These are phyloP conservation scores for Aspergillus pseudoviridinutans DNA, from an alignment of 2,329 filamentous ascomycete genomes.

Conservation along the genomic window DNA sequence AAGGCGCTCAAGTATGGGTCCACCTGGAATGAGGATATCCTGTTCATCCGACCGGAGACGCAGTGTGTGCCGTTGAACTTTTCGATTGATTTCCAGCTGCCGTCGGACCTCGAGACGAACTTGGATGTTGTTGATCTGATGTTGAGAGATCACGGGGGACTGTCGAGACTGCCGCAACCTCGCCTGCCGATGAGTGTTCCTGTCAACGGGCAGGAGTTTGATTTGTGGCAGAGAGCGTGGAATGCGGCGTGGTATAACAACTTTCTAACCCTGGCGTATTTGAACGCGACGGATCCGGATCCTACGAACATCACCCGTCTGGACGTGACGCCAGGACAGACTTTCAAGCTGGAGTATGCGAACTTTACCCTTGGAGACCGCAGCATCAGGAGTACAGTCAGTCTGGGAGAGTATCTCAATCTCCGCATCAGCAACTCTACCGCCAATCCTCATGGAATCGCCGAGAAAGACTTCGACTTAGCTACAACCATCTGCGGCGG, in stretches of 20 bases:
- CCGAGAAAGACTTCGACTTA: background rate
- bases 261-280: constrained; percentile 34
- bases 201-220: constrained; percentile 33
- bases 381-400: constrained; percentile 5
- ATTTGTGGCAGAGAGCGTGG: constrained; percentile 40
- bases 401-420: constrained; percentile 7
- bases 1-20: constrained; percentile 30
- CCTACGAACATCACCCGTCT: constrained; percentile 24
- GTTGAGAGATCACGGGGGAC: constrained; percentile 44
- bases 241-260: constrained; percentile 45
- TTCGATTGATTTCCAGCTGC: constrained; percentile 41
- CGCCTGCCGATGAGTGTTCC: constrained; percentile 29
- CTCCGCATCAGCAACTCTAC: background rate
- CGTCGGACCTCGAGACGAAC: constrained; percentile 1
- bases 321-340: background rate
- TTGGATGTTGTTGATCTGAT: constrained; percentile 19
- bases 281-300: constrained; percentile 39
- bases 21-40: constrained; percentile 46
- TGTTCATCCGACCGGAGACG: constrained; percentile 47
- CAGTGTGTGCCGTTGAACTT: constrained; percentile 40
- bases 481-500: constrained; percentile 27
- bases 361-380: constrained; percentile 19
- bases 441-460: background rate
- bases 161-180: constrained; percentile 34
- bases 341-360: background rate